Conservation (phyloP, 805 yeast species). For the Candida vartiovaarae region DNA sequence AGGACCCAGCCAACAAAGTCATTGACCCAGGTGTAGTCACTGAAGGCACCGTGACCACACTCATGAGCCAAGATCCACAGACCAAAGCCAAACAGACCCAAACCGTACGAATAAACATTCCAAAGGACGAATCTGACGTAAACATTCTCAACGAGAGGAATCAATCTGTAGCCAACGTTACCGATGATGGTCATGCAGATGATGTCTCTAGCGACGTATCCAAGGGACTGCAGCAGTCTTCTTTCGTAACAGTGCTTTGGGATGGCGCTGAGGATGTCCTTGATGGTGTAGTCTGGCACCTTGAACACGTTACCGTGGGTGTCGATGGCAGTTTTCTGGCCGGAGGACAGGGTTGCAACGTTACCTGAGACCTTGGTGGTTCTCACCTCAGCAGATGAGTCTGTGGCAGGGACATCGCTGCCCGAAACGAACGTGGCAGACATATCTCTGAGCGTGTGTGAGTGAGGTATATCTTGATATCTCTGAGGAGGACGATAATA, state of each 20-base stretch:
- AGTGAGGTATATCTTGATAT: no score
- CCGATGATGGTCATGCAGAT: slow-evolving; percentile 36
- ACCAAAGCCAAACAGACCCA: slow-evolving; percentile 49
- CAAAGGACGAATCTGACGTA: slow-evolving; percentile 34
- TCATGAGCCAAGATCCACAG: slow-evolving; percentile 59
- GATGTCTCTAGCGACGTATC: slow-evolving; percentile 49
- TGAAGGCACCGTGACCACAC: slow-evolving; percentile 59
- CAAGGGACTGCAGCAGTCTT: slow-evolving; percentile 40
- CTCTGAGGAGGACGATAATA: no score
- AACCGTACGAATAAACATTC: slow-evolving; percentile 31
- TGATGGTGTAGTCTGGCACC: slow-evolving; percentile 57
- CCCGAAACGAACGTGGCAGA: slow-evolving; percentile 3
- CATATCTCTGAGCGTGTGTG: not conserved
- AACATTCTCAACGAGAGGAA: slow-evolving; percentile 33
- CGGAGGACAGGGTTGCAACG: slow-evolving; percentile 15
- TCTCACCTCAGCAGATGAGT: not conserved
- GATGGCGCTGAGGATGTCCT: slow-evolving; percentile 48
- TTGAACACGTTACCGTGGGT: slow-evolving; percentile 47
- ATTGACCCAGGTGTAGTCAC: slow-evolving; percentile 45
- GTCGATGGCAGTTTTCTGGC: slow-evolving; percentile 34
- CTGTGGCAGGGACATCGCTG: not conserved
- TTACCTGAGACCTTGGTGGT: slow-evolving; percentile 16
- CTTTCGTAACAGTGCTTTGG: slow-evolving; percentile 58
- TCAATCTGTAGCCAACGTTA: slow-evolving; percentile 34
- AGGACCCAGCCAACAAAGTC: slow-evolving; percentile 55